Evolutionary conservation across 176 grass and related monocot genomes (phyloP), one percentile per base, ranked within the genome.

Genomic region (Cocos nucifera): DNA sequence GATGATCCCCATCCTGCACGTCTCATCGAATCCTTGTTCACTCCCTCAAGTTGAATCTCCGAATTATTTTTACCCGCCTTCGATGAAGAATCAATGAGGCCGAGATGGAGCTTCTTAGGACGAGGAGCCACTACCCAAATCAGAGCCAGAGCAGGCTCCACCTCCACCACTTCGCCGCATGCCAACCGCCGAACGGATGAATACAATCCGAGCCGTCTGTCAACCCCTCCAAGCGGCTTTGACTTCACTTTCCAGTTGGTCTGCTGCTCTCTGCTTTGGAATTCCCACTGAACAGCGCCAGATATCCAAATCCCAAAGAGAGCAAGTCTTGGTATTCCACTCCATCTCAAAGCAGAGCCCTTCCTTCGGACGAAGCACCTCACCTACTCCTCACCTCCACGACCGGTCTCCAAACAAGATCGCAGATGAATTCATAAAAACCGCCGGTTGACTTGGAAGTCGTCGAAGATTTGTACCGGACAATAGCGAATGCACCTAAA

Each of bases 221-320:
- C 21, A 6, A 19, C 22, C 53, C 55, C 51, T 22, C 39, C 57
- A 16, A 16, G 50, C 64, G 6, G 50, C 7, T 44, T 44, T 44
- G 35, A 44, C 35, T 10, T 44, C 35, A 14, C 35, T 10, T 44
- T 44, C 35, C 35, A 44, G 35, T 44, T 44, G 1, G 35, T 44
- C 35, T 44, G 35, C 35, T 14, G 35, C 16, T 65, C 44, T n/a
- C 21, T 22, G 15, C 65, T 56, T 56, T 68, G 52, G 21, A 68
- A 20, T 39, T 56, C 25, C 27, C 52, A 22, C 26, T 28, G 22
- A 59, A 69, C 16, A 58, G 29, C 20, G 72, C 53, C 0, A 53
- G 58, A 39, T 73, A 70, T 73, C 87, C 93, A 87, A 98, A 64
- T 98, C 93, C 93, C 93, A 98, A 51, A 98, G 70, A 18, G 78